A percentile compares a stretch with the other conserved stretches of the same genome.
phyloP scores from a whole-genome alignment of 129 eudicot species.

The Lactuca sativa region DNA sequence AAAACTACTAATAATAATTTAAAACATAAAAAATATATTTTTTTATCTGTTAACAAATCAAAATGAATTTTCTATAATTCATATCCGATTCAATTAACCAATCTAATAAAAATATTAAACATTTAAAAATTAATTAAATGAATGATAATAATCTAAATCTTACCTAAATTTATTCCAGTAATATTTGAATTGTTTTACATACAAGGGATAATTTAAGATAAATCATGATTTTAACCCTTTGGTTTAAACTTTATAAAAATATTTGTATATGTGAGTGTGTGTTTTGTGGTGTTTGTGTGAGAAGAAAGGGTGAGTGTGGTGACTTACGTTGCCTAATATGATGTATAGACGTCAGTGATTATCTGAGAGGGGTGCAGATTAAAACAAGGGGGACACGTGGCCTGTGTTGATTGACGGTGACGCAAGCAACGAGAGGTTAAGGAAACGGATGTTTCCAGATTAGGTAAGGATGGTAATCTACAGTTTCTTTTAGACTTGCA shows the following conservation, averaged over 20 bases:
- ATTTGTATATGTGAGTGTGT: background rate
- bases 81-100: no score
- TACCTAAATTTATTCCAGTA: no score
- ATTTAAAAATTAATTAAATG: no score
- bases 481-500: constrained; percentile 12
- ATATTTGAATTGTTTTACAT: no score
- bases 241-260: background rate
- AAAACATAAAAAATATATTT: no score
- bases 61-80: no score
- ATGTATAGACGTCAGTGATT: constrained; percentile 19
- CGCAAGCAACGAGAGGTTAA: background rate
- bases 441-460: constrained; percentile 13
- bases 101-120: no score
- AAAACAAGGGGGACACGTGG: constrained; percentile 15
- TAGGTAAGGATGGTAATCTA: constrained; percentile 35
- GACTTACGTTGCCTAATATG: constrained; percentile 18
- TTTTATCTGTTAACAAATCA: no score
- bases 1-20: no score
- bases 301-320: constrained; percentile 3
- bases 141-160: no score
- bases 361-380: constrained; percentile 7
- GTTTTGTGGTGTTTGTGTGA: background rate
- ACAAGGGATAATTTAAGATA: no score
- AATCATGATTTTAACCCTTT: no score
- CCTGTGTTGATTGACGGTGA: background rate